These are phyloP conservation scores for Scutellaria barbata DNA, from an alignment of 257 asterid genomes.

Conservation along the genomic window DNA sequence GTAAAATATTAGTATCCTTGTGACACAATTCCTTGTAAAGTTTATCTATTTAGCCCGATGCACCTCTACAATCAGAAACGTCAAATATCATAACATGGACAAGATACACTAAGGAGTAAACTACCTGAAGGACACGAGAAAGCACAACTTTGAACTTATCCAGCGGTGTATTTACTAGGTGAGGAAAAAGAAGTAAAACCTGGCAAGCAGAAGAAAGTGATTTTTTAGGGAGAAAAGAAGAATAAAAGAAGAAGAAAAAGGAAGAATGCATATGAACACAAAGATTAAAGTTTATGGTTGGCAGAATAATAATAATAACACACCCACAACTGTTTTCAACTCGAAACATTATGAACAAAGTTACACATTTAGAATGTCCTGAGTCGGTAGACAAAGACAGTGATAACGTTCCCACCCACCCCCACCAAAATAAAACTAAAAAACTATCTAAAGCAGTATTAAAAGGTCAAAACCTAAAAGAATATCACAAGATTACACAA, in stretches of 20 bases:
- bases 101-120: constrained; percentile 30
- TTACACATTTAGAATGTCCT: background rate
- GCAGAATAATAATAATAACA: constrained; percentile 14
- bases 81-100: constrained; percentile 7
- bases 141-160: constrained; percentile 87
- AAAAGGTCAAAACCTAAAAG: constrained; percentile 15
- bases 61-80: constrained; percentile 29
- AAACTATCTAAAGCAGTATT: background rate
- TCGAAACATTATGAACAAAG: background rate
- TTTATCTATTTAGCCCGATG: constrained; percentile 11
- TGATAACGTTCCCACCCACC: background rate
- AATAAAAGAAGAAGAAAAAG: background rate
- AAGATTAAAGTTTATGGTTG: background rate
- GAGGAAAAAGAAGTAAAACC: constrained; percentile 81
- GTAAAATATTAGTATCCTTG: constrained; percentile 14
- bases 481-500: constrained; percentile 1
- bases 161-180: constrained; percentile 72
- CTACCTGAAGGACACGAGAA: constrained; percentile 84
- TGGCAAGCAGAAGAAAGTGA: constrained; percentile 46
- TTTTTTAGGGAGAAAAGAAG: constrained; percentile 30
- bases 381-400: background rate
- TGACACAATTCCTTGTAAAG: background rate
- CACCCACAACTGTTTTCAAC: constrained; percentile 24
- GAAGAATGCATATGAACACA: background rate
- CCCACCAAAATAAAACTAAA: background rate